Conservation (phyloP, 371 early-diverging fungal species). For the Mortierella sp. region DNA sequence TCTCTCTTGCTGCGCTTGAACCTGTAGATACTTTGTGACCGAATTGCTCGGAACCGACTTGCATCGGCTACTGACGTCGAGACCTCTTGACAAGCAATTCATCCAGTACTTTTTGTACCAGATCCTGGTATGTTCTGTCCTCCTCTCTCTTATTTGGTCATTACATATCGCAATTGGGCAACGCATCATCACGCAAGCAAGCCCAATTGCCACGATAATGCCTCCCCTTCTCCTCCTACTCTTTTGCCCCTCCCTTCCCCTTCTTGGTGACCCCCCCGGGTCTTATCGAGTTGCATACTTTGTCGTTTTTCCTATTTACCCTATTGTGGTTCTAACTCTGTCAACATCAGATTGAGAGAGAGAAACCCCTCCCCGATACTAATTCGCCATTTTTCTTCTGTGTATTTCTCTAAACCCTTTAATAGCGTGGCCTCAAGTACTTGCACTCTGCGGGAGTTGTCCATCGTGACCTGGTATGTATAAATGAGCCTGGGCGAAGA, state of each 20-base stretch:
- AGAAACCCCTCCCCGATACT: too few species aligned
- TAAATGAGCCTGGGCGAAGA: neutral
- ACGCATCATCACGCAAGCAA: too few species aligned
- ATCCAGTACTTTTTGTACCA: constrained; percentile 97
- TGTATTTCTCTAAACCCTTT: neutral
- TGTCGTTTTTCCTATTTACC: too few species aligned
- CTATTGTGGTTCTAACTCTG: too few species aligned
- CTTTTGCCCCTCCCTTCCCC: neutral
- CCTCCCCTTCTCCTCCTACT: neutral
- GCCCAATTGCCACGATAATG: too few species aligned
- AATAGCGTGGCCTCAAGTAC: constrained; percentile 87
- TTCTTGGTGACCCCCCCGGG: neutral
- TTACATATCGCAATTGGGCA: too few species aligned
- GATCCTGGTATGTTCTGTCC: constrained; percentile 81
- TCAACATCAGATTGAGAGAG: too few species aligned
- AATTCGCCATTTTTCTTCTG: constrained; percentile 3
- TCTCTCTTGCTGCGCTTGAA: neutral
- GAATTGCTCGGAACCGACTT: constrained; percentile 95
- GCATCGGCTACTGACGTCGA: constrained; percentile 87
- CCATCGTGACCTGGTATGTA: constrained; percentile 88
- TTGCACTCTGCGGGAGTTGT: constrained; percentile 96
- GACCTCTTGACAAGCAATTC: constrained; percentile 92
- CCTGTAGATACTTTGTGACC: constrained; percentile 89
- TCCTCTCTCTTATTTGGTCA: neutral
- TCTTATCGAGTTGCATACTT: too few species aligned